Percentiles rank a stretch among this genome's conserved stretches.
Conservation (phyloP, 352 stramenopile species). For the Globisporangium yorkense region DNA sequence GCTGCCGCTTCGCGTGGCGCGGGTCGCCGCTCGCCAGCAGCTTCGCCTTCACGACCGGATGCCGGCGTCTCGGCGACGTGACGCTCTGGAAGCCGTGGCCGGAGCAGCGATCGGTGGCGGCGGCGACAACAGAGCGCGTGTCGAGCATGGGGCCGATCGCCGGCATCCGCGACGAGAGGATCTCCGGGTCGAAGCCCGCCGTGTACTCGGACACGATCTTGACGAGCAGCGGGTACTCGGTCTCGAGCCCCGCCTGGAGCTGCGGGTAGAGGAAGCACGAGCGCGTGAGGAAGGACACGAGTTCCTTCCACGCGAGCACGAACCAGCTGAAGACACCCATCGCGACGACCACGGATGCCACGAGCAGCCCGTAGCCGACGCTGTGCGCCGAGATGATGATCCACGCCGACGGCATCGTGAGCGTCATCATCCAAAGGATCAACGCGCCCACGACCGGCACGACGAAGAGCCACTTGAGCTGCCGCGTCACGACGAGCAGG, state of each 20-base stretch:
- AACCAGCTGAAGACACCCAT: slow-evolving; percentile 83
- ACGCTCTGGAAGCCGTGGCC: slow-evolving; percentile 11
- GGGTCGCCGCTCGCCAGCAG: slow-evolving; percentile 4
- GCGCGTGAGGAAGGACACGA: slow-evolving; percentile 75
- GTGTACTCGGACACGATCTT: slow-evolving; percentile 84
- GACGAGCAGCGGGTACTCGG: slow-evolving; percentile 70
- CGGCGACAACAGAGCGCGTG: not conserved
- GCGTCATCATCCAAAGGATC: slow-evolving; percentile 73
- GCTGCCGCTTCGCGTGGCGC: too few species aligned
- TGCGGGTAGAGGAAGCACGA: slow-evolving; percentile 82
- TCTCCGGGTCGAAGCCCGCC: slow-evolving; percentile 68
- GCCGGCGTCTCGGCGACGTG: slow-evolving; percentile 7
- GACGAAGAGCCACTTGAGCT: slow-evolving; percentile 68
- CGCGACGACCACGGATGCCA: slow-evolving; percentile 68
- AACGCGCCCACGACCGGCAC: slow-evolving; percentile 57
- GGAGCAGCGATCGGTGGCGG: slow-evolving; percentile 5
- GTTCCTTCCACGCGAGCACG: slow-evolving; percentile 65
- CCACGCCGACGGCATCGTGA: slow-evolving; percentile 69
- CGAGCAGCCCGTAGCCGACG: slow-evolving; percentile 62
- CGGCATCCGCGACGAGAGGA: slow-evolving; percentile 42
- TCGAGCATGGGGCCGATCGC: slow-evolving; percentile 9
- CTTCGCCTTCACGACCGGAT: slow-evolving; percentile 6
- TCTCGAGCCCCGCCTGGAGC: slow-evolving; percentile 62
- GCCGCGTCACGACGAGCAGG: slow-evolving; percentile 64
- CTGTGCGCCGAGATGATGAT: slow-evolving; percentile 83